A percentile compares a stretch with the other conserved stretches of the same genome.
Conservation (phyloP, 805 yeast species). For the Crinitomyces ghanaensis region DNA sequence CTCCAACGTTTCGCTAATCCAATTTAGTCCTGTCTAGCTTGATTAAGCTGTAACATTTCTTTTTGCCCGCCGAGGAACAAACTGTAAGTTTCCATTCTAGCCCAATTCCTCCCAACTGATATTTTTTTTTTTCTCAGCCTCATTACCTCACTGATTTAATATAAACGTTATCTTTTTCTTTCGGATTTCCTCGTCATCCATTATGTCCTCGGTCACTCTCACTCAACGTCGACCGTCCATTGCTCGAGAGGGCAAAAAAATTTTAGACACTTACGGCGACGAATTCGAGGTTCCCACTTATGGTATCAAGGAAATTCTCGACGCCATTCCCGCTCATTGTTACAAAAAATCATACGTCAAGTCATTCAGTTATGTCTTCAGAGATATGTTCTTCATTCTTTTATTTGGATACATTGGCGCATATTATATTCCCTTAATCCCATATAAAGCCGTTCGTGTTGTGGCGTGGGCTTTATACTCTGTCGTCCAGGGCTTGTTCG, state of each 20-base stretch:
- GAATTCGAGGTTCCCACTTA: constrained; percentile 63
- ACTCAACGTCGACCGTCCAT: constrained; percentile 13
- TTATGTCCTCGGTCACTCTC: constrained; percentile 13
- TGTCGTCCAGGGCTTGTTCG: constrained; percentile 48
- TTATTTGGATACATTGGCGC: constrained; percentile 43
- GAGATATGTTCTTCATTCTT: constrained; percentile 42
- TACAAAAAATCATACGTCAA: constrained; percentile 48
- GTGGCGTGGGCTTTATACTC: constrained; percentile 49
- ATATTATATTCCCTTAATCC: constrained; percentile 41
- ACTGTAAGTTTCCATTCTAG: too few species aligned
- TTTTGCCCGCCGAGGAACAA: too few species aligned
- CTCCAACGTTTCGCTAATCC: too few species aligned
- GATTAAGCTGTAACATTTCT: too few species aligned
- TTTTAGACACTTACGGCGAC: constrained; percentile 48
- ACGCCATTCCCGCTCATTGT: constrained; percentile 63
- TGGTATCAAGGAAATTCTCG: constrained; percentile 62
- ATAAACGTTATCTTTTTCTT: constrained; percentile 1
- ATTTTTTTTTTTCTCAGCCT: background rate
- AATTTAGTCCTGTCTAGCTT: too few species aligned
- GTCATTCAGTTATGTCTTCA: constrained; percentile 52
- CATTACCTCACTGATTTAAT: background rate
- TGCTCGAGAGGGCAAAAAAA: constrained; percentile 8
- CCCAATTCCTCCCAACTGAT: background rate
- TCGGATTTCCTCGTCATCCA: background rate
- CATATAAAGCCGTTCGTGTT: constrained; percentile 35